phyloP scores from a whole-genome alignment of 805 yeast genomes.

The Yamadazyma takamatsuzukensis region DNA sequence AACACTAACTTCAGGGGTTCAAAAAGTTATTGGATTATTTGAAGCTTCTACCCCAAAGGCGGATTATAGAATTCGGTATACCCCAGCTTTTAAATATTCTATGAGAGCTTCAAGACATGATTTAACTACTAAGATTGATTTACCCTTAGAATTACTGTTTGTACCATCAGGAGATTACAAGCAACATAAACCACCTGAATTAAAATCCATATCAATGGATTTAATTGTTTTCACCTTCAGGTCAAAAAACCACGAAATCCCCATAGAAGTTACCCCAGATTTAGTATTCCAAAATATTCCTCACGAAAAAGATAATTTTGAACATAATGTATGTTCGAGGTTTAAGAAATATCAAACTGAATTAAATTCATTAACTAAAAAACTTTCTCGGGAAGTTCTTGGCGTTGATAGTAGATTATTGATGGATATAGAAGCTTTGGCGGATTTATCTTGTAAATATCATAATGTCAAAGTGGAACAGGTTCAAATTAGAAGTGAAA shows the following conservation, averaged over 20 bases:
- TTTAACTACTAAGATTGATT: constrained; percentile 9
- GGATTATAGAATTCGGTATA: constrained; percentile 24
- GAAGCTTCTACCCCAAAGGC: constrained; percentile 28
- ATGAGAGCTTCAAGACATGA: background rate
- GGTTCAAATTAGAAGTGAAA: constrained; percentile 2
- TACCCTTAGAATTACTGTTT: constrained; percentile 30
- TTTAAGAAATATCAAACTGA: constrained; percentile 25
- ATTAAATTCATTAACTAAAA: constrained; percentile 20
- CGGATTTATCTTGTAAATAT: constrained; percentile 30
- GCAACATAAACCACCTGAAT: constrained; percentile 19
- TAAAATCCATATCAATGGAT: constrained; percentile 26
- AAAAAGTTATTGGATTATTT: constrained; percentile 29
- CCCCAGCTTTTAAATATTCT: constrained; percentile 22
- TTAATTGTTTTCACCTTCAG: constrained; percentile 30
- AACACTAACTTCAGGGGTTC: constrained; percentile 22
- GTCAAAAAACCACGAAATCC: constrained; percentile 32
- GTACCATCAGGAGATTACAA: constrained; percentile 18
- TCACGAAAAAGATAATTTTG: constrained; percentile 25
- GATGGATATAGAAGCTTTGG: constrained; percentile 30
- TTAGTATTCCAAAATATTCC: constrained; percentile 30
- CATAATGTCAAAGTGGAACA: constrained; percentile 24
- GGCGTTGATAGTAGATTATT: constrained; percentile 26
- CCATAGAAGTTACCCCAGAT: constrained; percentile 35
- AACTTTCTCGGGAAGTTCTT: constrained; percentile 24
- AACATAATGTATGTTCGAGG: constrained; percentile 15